A percentile compares a stretch with the other conserved stretches of the same genome.
These are phyloP conservation scores for Lathyrus oleraceus DNA, from an alignment of 306 rosid genomes.

Conservation along the genomic window DNA sequence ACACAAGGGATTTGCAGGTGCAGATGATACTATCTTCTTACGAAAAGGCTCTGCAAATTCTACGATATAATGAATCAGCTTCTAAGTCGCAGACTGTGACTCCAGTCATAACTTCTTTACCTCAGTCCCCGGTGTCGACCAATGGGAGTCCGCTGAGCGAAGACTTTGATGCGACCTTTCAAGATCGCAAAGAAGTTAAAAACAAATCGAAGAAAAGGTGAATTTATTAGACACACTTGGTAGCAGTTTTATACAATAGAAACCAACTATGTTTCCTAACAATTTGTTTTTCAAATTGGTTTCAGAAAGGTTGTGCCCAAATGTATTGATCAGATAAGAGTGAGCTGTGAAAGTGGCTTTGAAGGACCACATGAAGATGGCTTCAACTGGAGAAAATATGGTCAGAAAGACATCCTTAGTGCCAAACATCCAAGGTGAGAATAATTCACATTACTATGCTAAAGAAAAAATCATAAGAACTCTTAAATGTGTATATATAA, in stretches of 20 bases:
- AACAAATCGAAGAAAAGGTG: constrained; percentile 79
- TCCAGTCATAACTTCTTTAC: constrained; percentile 32
- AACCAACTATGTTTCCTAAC: constrained; percentile 4
- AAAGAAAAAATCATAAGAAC: constrained; percentile 21
- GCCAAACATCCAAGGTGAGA: constrained; percentile 82
- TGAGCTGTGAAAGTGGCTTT: constrained; percentile 65
- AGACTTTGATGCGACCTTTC: constrained; percentile 45
- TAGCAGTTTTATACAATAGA: constrained; percentile 30
- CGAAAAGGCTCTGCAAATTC: constrained; percentile 69
- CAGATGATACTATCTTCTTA: constrained; percentile 69
- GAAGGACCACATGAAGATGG: constrained; percentile 90
- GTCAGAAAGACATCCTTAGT: constrained; percentile 88
- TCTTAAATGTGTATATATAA: background rate
- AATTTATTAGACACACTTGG: constrained; percentile 15
- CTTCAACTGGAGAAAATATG: constrained; percentile 89
- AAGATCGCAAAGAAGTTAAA: constrained; percentile 48
- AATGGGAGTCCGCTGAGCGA: constrained; percentile 57
- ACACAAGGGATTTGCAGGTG: constrained; percentile 50
- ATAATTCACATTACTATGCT: constrained; percentile 5
- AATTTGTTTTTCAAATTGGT: constrained; percentile 10
- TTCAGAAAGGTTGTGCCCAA: constrained; percentile 72
- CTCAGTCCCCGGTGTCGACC: constrained; percentile 58
- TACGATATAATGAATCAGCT: constrained; percentile 52
- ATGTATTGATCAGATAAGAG: constrained; percentile 68
- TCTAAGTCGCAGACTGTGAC: constrained; percentile 33